Evolutionary conservation across 2,329 filamentous ascomycete genomes (phyloP).

Genomic region (Fusarium solani-melongenae): DNA sequence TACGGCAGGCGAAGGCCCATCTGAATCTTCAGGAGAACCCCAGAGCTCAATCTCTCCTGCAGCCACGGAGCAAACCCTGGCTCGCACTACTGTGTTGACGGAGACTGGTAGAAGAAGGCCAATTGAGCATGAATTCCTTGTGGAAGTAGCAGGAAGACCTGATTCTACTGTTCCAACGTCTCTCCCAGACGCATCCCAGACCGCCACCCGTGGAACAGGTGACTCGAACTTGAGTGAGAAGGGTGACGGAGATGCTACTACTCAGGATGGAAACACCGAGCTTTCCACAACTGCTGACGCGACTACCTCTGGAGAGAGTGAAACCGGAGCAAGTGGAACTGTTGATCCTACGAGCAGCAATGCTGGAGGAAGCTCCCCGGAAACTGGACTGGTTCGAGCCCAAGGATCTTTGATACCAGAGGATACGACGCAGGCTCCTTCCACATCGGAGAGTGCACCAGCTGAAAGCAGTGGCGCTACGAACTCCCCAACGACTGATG

Average conservation of each 20-base stretch:
- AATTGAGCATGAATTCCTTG: slow-evolving; percentile 8
- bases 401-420: background rate
- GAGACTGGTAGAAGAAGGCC: background rate
- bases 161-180: background rate
- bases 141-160: background rate
- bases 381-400: background rate
- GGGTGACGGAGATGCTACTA: background rate
- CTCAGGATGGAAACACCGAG: background rate
- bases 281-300: background rate
- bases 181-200: too few species aligned
- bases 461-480: background rate
- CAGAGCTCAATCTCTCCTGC: background rate
- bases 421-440: background rate
- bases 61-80: too few species aligned
- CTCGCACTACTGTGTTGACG: too few species aligned
- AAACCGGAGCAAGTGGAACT: background rate
- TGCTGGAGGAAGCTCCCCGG: background rate
- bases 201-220: too few species aligned
- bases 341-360: background rate
- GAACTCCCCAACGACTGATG: background rate
- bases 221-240: too few species aligned
- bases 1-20: background rate
- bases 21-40: background rate
- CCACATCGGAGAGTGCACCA: background rate
- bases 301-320: background rate